These are phyloP conservation scores for Periconia digitata DNA, from an alignment of 2,329 filamentous ascomycete genomes.

Conservation along the genomic window DNA sequence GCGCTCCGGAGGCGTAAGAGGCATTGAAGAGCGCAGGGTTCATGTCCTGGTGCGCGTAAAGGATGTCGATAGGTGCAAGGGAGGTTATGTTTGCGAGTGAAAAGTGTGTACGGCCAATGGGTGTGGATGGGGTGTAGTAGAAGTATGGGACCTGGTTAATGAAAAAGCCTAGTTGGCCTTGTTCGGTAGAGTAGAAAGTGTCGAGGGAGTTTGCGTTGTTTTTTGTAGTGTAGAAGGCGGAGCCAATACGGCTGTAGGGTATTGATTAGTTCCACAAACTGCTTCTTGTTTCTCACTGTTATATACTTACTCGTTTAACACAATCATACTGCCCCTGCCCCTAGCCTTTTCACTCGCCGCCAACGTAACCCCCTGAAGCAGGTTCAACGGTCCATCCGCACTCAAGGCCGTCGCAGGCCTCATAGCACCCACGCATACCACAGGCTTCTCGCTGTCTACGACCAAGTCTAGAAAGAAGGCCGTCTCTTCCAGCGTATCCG, in stretches of 20 bases:
- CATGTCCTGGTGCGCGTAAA: slow-evolving; percentile 59
- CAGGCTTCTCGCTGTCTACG: slow-evolving; percentile 59
- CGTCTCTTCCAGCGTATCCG: slow-evolving; percentile 65
- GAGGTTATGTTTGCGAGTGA: slow-evolving; percentile 43
- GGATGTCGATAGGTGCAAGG: slow-evolving; percentile 60
- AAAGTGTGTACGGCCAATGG: slow-evolving; percentile 48
- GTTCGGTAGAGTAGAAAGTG: slow-evolving; percentile 61
- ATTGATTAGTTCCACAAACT: too few relatives aligned
- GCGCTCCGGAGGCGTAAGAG: slow-evolving; percentile 53
- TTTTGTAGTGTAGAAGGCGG: slow-evolving; percentile 62
- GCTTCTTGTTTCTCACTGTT: background rate
- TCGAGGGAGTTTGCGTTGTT: slow-evolving; percentile 65
- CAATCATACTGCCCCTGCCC: slow-evolving; percentile 60
- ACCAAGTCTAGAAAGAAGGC: slow-evolving; percentile 65
- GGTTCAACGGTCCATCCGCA: slow-evolving; percentile 65
- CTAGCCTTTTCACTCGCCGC: slow-evolving; percentile 51
- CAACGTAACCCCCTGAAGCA: slow-evolving; percentile 61
- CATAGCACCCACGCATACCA: slow-evolving; percentile 65
- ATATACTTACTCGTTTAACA: slow-evolving; percentile 57
- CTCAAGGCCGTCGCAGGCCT: slow-evolving; percentile 63
- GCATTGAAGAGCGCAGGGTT: slow-evolving; percentile 51
- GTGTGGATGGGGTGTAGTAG: slow-evolving; percentile 56
- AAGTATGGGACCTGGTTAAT: slow-evolving; percentile 62
- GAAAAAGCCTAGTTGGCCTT: slow-evolving; percentile 58
- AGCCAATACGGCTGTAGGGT: slow-evolving; percentile 51